These are phyloP conservation scores for Ceratocystis alfenasii DNA, from an alignment of 2,329 filamentous ascomycete species.

Conservation along the genomic window DNA sequence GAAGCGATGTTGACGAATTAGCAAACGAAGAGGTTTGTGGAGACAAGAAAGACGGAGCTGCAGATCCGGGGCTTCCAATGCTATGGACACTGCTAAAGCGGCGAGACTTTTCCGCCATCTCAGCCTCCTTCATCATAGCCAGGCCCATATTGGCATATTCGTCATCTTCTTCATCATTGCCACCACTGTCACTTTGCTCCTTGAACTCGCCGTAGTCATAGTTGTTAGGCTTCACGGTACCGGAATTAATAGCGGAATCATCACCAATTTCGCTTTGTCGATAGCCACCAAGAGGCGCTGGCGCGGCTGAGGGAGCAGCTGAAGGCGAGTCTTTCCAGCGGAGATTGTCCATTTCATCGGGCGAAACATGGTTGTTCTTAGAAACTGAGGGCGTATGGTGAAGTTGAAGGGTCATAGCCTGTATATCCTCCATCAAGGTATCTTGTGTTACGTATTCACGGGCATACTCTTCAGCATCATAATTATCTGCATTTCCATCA, in stretches of 20 bases:
- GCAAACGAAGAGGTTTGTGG: background rate
- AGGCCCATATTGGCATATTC: slow-evolving; percentile 79
- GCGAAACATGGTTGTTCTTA: slow-evolving; percentile 36
- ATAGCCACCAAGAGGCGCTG: background rate
- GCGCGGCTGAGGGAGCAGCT: slow-evolving; percentile 30
- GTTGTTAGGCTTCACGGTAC: background rate
- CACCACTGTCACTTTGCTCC: background rate
- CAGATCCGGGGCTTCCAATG: background rate
- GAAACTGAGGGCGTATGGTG: slow-evolving; percentile 33
- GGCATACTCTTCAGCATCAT: slow-evolving; percentile 27
- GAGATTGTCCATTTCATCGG: slow-evolving; percentile 37
- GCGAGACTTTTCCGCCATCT: slow-evolving; percentile 54
- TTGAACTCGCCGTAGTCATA: slow-evolving; percentile 7
- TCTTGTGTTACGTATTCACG: slow-evolving; percentile 38
- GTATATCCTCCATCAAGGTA: slow-evolving; percentile 46
- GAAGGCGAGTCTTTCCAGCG: slow-evolving; percentile 41
- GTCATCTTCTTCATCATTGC: slow-evolving; percentile 64
- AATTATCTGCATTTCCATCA: slow-evolving; percentile 27
- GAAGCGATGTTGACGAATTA: background rate
- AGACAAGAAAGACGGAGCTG: background rate
- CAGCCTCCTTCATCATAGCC: slow-evolving; percentile 71
- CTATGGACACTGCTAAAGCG: slow-evolving; percentile 2
- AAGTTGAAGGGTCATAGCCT: slow-evolving; percentile 27
- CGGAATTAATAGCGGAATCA: background rate
- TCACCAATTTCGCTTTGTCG: background rate